These are phyloP conservation scores for Kingdonia uniflora DNA, from an alignment of 164 flowering plant species.

Conservation along the genomic window DNA sequence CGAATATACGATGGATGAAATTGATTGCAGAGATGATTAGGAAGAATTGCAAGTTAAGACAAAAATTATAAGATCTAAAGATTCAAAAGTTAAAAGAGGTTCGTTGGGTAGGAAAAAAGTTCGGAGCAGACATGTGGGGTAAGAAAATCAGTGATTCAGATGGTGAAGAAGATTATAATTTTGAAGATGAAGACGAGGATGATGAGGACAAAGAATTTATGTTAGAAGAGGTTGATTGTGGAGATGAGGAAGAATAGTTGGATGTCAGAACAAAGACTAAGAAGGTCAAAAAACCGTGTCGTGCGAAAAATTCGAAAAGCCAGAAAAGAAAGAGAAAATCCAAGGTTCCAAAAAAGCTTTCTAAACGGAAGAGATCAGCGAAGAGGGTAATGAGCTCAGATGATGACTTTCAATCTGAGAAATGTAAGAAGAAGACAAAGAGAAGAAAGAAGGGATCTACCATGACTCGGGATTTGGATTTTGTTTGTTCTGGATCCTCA, in stretches of 20 bases:
- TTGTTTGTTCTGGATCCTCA: conserved; percentile 44
- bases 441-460: conserved; percentile 12
- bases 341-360: conserved; percentile 24
- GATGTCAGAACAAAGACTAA: conserved; percentile 17
- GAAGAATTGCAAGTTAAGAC: too few relatives aligned
- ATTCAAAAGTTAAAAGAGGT: too few relatives aligned
- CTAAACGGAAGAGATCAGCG: conserved; percentile 17
- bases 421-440: conserved; percentile 8
- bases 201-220: too few relatives aligned
- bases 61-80: too few relatives aligned
- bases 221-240: conserved; percentile 44
- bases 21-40: too few relatives aligned
- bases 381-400: conserved; percentile 23
- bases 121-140: too few relatives aligned
- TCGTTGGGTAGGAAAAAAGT: too few relatives aligned
- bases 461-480: conserved; percentile 60
- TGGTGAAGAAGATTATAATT: too few relatives aligned
- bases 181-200: too few relatives aligned
- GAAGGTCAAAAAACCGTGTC: conserved; percentile 15
- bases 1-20: too few relatives aligned
- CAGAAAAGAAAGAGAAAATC: conserved; percentile 30
- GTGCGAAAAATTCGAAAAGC: conserved; percentile 19
- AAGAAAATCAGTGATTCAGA: too few relatives aligned
- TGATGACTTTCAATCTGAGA: conserved; percentile 19
- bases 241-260: conserved; percentile 53